A percentile compares a stretch with the other conserved stretches of the same genome.
Conservation (phyloP, 2,329 filamentous ascomycete genomes). For the Blastomyces parvus region DNA sequence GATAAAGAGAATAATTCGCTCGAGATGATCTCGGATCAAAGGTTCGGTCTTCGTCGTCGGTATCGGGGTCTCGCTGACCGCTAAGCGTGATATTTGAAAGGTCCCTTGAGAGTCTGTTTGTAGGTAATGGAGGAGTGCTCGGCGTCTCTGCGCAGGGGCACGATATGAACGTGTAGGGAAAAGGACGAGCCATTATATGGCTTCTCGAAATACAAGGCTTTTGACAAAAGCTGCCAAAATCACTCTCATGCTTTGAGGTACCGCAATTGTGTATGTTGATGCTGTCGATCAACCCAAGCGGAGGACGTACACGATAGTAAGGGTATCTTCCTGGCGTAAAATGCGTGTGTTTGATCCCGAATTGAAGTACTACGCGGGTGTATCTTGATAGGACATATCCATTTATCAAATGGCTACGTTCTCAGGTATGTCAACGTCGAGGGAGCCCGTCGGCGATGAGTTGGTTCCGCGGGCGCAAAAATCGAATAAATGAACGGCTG, state of each 20-base stretch:
- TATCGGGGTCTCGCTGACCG: slow-evolving; percentile 26
- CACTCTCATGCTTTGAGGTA: slow-evolving; percentile 4
- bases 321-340: not conserved
- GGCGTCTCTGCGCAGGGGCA: slow-evolving; percentile 18
- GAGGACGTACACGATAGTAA: not conserved
- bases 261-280: not conserved
- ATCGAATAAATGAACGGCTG: not conserved
- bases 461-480: not conserved
- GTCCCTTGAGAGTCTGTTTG: slow-evolving; percentile 16
- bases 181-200: slow-evolving; percentile 19
- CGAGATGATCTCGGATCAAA: slow-evolving; percentile 80
- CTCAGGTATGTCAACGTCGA: not conserved
- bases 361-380: not conserved
- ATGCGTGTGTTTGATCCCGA: too few species aligned
- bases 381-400: not conserved
- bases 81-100: slow-evolving; percentile 15
- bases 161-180: slow-evolving; percentile 19
- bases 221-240: not conserved
- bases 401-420: not conserved
- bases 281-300: not conserved
- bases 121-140: slow-evolving; percentile 6
- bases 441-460: not conserved
- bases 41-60: slow-evolving; percentile 63
- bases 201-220: not conserved
- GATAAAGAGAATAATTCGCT: slow-evolving; percentile 85